A percentile compares a stretch with the other conserved stretches of the same genome.
Evolutionary conservation across 2,329 filamentous ascomycete genomes (phyloP).

Genomic region (Fusarium zealandicum): DNA sequence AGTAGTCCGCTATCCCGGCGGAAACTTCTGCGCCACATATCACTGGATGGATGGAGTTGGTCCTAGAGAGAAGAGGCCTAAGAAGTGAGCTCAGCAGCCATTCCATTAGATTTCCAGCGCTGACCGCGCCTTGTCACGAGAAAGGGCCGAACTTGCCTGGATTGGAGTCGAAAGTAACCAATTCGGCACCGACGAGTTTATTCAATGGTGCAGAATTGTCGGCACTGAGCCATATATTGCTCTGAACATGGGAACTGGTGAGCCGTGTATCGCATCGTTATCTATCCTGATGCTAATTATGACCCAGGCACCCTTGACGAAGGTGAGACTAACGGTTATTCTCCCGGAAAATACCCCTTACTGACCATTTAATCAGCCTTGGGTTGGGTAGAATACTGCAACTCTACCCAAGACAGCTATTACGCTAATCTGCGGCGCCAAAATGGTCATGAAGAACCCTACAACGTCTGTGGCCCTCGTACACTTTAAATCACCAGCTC

Average conservation of each 20-base stretch:
- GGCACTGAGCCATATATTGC: conserved; percentile 80
- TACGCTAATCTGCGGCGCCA: conserved; percentile 81
- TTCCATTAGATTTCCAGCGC: no score
- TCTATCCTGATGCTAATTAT: conserved; percentile 4
- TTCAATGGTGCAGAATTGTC: conserved; percentile 78
- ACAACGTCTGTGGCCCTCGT: conserved; percentile 57
- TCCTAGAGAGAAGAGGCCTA: conserved; percentile 71
- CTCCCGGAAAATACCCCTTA: no score
- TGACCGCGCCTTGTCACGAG: background rate
- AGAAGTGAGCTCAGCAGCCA: conserved; percentile 40
- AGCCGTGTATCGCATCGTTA: background rate
- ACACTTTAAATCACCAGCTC: fast-evolving
- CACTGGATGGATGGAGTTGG: conserved; percentile 86
- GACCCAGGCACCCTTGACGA: conserved; percentile 49
- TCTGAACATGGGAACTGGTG: conserved; percentile 81
- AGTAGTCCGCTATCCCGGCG: conserved; percentile 81
- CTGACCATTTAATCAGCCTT: no score
- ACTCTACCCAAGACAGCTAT: conserved; percentile 77
- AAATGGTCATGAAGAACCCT: conserved; percentile 78
- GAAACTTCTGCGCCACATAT: conserved; percentile 85
- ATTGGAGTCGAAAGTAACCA: conserved; percentile 77
- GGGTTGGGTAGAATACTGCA: conserved; percentile 90
- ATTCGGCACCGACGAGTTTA: conserved; percentile 87
- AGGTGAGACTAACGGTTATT: no score
- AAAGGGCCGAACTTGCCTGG: conserved; percentile 77